Conservation (phyloP, 352 stramenopile species). For the Thraustotheca clavata region DNA sequence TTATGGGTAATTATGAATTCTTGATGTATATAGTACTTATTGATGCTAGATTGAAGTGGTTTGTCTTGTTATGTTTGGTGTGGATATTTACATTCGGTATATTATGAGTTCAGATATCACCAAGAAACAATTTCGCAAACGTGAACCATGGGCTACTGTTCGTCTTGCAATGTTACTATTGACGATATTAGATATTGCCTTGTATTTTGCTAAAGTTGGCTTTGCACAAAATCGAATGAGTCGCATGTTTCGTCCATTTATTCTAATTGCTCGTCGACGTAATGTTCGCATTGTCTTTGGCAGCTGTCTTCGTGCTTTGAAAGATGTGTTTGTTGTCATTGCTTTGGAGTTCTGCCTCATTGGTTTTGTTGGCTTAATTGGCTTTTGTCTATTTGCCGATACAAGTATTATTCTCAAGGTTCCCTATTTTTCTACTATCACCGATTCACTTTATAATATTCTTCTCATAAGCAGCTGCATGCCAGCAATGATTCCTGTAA, state of each 20-base stretch:
- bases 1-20: slow-evolving; percentile 24
- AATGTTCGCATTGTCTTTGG: slow-evolving; percentile 83
- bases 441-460: slow-evolving; percentile 74
- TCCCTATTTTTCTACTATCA: slow-evolving; percentile 59
- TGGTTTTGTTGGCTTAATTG: slow-evolving; percentile 65
- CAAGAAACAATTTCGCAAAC: slow-evolving; percentile 61
- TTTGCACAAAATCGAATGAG: slow-evolving; percentile 59
- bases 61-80: slow-evolving; percentile 48
- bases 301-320: slow-evolving; percentile 63
- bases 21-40: not conserved
- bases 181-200: slow-evolving; percentile 41
- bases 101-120: slow-evolving; percentile 78
- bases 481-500: slow-evolving; percentile 49
- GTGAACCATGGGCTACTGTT: slow-evolving; percentile 67
- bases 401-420: slow-evolving; percentile 37
- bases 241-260: slow-evolving; percentile 58
- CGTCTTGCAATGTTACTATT: slow-evolving; percentile 46
- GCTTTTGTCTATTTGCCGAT: slow-evolving; percentile 73
- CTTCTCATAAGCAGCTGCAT: slow-evolving; percentile 71
- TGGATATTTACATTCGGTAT: slow-evolving; percentile 65
- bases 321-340: slow-evolving; percentile 64
- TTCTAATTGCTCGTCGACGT: slow-evolving; percentile 64
- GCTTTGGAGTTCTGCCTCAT: slow-evolving; percentile 65
- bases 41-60: slow-evolving; percentile 40
- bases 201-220: slow-evolving; percentile 38